Base-by-base conservation (phyloP, 1,284 basidiomycete genomes). In the Inonotus hispidus region DNA sequence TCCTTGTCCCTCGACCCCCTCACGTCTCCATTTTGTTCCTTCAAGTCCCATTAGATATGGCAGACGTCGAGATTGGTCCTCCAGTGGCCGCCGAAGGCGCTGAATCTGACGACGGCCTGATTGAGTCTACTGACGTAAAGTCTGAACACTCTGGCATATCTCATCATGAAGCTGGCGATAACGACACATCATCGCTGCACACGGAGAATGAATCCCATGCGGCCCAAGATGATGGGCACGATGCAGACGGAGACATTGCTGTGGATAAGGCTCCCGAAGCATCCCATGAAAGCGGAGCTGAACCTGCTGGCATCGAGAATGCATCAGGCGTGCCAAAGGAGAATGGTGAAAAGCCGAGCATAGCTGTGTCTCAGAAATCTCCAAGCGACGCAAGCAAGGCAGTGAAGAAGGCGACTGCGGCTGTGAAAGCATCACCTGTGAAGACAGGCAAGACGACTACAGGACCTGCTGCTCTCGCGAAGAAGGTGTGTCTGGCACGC, bases 401-500 rank as follows among this genome's bases (percentile, higher is more conserved):
- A 21, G 53, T 50, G 35, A 62, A 39, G 60, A 64, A 62, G 50
- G 29, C 56, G 2, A 23, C 58, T 13, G 60, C 53, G 21, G 27
- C 64, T 45, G 53, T 47, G 23, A 61, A 64, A 53, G 55, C 64
- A 23, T 63, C 65, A n/a, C 58, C 63, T 43, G 58, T 59, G 21
- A 64, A 58, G 45, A 46, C 56, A 19, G 46, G 64, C 35, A 65
- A 58, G 57, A 50, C 64, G 32, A 37, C 59, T 13, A 50, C 60
- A 46, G 54, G 56, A n/a, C 35, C 64, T 47, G 80, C 82, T 39
- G 80, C 83, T 56, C 71, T 78, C 19, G 84, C 85, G 58, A 89
- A 84, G 74, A 88, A 85, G 81, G 87, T 84, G 67, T 61, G 79
- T 43, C 16, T 59, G 55, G 45, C 62, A 58, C 77, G 56, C 14